Percentiles rank a stretch among this genome's conserved stretches.
phyloP scores from a whole-genome alignment of 2,329 filamentous ascomycete genomes.

The Colletotrichum sp. region DNA sequence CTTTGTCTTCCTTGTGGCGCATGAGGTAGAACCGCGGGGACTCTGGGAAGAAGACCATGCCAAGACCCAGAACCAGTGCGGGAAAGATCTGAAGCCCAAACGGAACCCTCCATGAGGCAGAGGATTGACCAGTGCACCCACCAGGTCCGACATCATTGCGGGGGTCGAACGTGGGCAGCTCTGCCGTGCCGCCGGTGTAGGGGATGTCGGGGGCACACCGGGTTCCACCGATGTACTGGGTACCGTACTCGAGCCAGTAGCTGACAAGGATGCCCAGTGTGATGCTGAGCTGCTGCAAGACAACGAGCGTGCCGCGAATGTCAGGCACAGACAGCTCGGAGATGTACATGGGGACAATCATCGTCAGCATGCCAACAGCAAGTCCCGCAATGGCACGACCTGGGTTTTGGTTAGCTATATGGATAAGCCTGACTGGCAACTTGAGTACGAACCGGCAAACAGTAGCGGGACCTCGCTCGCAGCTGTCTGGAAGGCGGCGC shows the following conservation, averaged over 20 bases:
- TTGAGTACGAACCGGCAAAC: slow-evolving; percentile 27
- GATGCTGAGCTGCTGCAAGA: slow-evolving; percentile 46
- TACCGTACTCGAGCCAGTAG: slow-evolving; percentile 48
- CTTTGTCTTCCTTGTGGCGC: slow-evolving; percentile 32
- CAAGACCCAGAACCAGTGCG: slow-evolving; percentile 58
- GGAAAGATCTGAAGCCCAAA: slow-evolving; percentile 53
- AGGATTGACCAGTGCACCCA: slow-evolving; percentile 46
- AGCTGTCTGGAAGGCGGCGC: slow-evolving; percentile 48
- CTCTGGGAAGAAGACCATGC: slow-evolving; percentile 58
- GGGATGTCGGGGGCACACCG: slow-evolving; percentile 51
- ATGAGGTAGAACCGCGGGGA: slow-evolving; percentile 39
- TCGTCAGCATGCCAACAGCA: slow-evolving; percentile 44
- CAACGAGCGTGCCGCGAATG: slow-evolving; percentile 52
- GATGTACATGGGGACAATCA: slow-evolving; percentile 49
- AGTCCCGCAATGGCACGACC: slow-evolving; percentile 49
- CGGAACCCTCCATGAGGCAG: slow-evolving; percentile 50
- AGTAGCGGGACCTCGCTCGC: slow-evolving; percentile 43
- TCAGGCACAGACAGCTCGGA: slow-evolving; percentile 52
- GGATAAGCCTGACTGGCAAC: neutral
- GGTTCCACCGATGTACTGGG: slow-evolving; percentile 45
- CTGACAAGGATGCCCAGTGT: slow-evolving; percentile 46
- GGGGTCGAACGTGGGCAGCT: slow-evolving; percentile 45
- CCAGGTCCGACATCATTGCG: slow-evolving; percentile 39
- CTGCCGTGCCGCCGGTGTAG: slow-evolving; percentile 46
- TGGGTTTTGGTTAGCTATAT: neutral